These are phyloP conservation scores for Aspergillus carbonarius DNA, from an alignment of 2,329 filamentous ascomycete species.

Conservation along the genomic window DNA sequence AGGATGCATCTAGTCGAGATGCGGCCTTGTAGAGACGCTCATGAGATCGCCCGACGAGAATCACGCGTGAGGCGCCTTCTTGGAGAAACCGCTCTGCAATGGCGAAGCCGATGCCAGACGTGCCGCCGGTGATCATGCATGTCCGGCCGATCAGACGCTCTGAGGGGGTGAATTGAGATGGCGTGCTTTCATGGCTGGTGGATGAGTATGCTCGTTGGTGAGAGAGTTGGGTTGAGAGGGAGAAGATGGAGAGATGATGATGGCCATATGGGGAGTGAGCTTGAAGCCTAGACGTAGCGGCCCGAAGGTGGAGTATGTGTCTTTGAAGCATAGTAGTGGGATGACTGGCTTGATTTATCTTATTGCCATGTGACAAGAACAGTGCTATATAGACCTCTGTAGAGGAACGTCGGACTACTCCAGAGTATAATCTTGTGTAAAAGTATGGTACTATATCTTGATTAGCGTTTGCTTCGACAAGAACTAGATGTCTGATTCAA, in stretches of 20 bases:
- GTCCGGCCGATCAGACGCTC: constrained; percentile 35
- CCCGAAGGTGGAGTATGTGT: background rate
- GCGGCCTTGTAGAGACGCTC: constrained; percentile 46
- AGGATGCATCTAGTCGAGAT: constrained; percentile 18
- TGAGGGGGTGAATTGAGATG: constrained; percentile 14
- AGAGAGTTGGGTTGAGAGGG: background rate
- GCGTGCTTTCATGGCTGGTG: background rate
- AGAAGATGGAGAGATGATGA: background rate
- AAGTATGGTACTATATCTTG: background rate
- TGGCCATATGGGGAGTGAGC: background rate
- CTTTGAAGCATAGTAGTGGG: background rate
- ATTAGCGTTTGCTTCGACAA: background rate
- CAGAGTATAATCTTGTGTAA: background rate
- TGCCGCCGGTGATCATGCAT: constrained; percentile 66
- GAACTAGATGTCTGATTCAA: background rate
- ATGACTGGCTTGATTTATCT: no score
- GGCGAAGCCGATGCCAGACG: constrained; percentile 67
- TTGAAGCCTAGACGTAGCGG: background rate
- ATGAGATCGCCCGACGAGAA: constrained; percentile 61
- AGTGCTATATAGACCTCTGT: background rate
- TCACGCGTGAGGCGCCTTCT: constrained; percentile 58
- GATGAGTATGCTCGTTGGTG: constrained; percentile 9
- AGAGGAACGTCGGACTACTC: background rate
- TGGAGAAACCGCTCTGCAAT: constrained; percentile 66
- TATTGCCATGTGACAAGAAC: background rate